These are phyloP conservation scores for Fusarium algeriense DNA, from an alignment of 2,329 filamentous ascomycete species.

Conservation along the genomic window DNA sequence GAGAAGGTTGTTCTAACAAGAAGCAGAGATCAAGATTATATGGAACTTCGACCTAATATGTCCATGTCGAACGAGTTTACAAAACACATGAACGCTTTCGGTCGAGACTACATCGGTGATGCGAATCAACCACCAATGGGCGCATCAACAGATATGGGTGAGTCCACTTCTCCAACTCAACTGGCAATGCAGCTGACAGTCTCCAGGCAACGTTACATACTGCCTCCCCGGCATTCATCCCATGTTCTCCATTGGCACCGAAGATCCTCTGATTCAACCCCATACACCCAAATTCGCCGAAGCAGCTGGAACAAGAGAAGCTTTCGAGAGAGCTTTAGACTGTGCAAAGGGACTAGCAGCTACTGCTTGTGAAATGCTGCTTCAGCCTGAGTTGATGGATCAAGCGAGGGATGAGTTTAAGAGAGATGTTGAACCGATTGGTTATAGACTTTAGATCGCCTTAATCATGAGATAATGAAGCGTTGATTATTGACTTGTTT, in stretches of 20 bases:
- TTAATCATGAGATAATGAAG: background rate
- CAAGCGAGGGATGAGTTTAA: conserved; percentile 33
- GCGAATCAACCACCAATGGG: conserved; percentile 34
- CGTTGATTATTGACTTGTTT: background rate
- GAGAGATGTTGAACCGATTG: conserved; percentile 13
- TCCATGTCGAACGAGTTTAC: conserved; percentile 30
- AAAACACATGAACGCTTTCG: conserved; percentile 39
- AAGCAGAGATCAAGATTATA: conserved; percentile 37
- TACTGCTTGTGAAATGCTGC: conserved; percentile 32
- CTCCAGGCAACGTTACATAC: conserved; percentile 40
- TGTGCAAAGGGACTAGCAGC: conserved; percentile 41
- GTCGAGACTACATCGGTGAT: conserved; percentile 19
- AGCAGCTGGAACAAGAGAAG: conserved; percentile 31
- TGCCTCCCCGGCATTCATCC: conserved; percentile 41
- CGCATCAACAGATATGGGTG: conserved; percentile 45
- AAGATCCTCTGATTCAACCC: conserved; percentile 34
- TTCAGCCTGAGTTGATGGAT: conserved; percentile 1
- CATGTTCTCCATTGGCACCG: conserved; percentile 39
- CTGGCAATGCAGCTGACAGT: no score
- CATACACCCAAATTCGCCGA: conserved; percentile 37
- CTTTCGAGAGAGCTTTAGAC: conserved; percentile 31
- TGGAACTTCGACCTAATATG: conserved; percentile 37
- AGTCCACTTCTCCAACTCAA: no score
- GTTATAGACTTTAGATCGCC: conserved; percentile 17
- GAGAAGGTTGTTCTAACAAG: background rate